A percentile compares a stretch with the other conserved stretches of the same genome.
These are phyloP conservation scores for Entrophospora sp. DNA, from an alignment of 192 early-diverging fungal genomes.

Conservation along the genomic window DNA sequence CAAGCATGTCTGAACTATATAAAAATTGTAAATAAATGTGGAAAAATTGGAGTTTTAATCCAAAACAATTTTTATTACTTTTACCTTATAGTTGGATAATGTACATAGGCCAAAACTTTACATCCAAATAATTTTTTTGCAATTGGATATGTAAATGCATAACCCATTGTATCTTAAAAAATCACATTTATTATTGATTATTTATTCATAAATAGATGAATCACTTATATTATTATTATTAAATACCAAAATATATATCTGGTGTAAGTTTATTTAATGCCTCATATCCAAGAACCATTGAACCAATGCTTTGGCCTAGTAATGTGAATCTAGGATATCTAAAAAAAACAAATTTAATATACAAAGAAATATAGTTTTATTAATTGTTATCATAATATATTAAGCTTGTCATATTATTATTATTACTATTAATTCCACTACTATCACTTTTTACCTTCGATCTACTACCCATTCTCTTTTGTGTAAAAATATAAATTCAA, in stretches of 20 bases:
- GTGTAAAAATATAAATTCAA: slow-evolving; percentile 58
- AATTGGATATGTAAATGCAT: slow-evolving; percentile 87
- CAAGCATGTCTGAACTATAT: slow-evolving; percentile 78
- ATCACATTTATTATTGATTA: neutral
- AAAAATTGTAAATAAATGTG: neutral
- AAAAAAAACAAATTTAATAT: neutral
- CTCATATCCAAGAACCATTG: slow-evolving; percentile 65
- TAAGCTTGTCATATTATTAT: no score
- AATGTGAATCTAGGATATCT: slow-evolving; percentile 79
- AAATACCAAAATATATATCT: slow-evolving; percentile 81
- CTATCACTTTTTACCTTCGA: slow-evolving; percentile 36
- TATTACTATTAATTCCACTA: no score
- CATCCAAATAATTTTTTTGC: slow-evolving; percentile 48
- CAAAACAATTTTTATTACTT: no score
- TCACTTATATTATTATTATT: neutral
- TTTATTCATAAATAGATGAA: neutral
- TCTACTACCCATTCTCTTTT: slow-evolving; percentile 63
- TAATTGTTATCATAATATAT: neutral
- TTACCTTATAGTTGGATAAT: slow-evolving; percentile 92
- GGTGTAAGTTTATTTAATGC: slow-evolving; percentile 59
- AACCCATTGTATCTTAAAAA: slow-evolving; percentile 82
- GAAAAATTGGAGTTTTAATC: neutral
- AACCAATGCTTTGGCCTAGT: slow-evolving; percentile 78
- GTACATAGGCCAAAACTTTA: slow-evolving; percentile 77
- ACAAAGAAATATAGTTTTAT: neutral